A percentile compares a stretch with the other conserved stretches of the same genome.
These are phyloP conservation scores for Pseudozyma hubeiensis DNA, from an alignment of 1,284 basidiomycete genomes.

Conservation along the genomic window DNA sequence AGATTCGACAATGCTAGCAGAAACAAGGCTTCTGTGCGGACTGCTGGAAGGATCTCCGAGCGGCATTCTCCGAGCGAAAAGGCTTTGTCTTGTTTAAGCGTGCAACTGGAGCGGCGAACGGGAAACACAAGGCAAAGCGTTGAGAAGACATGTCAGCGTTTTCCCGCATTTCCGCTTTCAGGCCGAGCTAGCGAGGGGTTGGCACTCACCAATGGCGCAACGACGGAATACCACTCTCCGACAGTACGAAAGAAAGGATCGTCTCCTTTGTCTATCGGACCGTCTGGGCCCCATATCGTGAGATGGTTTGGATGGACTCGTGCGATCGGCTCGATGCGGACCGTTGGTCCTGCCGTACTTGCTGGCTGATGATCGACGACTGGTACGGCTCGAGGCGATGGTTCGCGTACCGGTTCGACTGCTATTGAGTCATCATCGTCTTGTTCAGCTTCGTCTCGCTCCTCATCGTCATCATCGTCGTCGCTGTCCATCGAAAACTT, in stretches of 20 bases:
- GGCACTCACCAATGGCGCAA: constrained; percentile 37
- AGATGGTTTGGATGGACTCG: constrained; percentile 12
- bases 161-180: no score
- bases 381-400: not conserved
- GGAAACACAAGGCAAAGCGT: no score
- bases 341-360: not conserved
- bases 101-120: no score
- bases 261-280: constrained; percentile 49
- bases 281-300: constrained; percentile 47
- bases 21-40: no score
- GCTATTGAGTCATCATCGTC: not conserved
- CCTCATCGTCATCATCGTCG: constrained; percentile 35
- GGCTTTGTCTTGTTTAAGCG: no score
- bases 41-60: no score
- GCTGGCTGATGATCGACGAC: not conserved
- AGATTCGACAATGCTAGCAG: no score
- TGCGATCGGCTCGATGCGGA: constrained; percentile 19
- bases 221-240: constrained; percentile 41
- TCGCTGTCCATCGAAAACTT: constrained; percentile 54
- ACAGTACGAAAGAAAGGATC: constrained; percentile 41
- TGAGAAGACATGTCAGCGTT: not conserved
- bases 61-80: no score
- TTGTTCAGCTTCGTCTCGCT: constrained; percentile 3
- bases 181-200: not conserved
- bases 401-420: not conserved